phyloP scores from a whole-genome alignment of 208 protist species.

The Leishmania tropica region DNA sequence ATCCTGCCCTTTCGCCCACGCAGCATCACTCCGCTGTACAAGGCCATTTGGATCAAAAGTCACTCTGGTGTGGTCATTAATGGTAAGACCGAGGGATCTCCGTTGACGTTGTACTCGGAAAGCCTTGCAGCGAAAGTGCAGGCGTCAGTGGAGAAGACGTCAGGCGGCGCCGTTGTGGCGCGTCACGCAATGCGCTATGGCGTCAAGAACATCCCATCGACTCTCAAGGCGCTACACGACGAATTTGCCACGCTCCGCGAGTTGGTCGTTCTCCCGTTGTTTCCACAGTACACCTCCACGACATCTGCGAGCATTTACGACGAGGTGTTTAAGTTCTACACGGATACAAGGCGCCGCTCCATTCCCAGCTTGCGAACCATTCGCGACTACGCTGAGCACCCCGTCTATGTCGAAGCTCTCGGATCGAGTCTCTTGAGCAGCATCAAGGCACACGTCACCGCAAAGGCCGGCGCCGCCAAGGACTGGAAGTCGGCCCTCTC shows the following conservation, averaged over 20 bases:
- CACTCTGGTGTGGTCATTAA: constrained; percentile 15
- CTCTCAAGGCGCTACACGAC: constrained; percentile 14
- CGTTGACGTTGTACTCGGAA: constrained; percentile 15
- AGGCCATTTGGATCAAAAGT: constrained; percentile 36
- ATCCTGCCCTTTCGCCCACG: constrained; percentile 47
- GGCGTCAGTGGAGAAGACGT: background rate
- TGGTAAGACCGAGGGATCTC: constrained; percentile 19
- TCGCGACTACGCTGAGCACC: constrained; percentile 45
- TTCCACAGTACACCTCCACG: constrained; percentile 66
- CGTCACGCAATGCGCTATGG: constrained; percentile 40
- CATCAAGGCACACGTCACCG: constrained; percentile 17
- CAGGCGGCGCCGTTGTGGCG: constrained; percentile 20
- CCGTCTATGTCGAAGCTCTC: constrained; percentile 45
- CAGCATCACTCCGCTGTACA: constrained; percentile 30
- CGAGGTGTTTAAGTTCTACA: constrained; percentile 40
- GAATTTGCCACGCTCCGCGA: constrained; percentile 16
- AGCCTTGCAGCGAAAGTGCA: constrained; percentile 9
- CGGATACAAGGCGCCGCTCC: constrained; percentile 21
- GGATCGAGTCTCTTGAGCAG: constrained; percentile 14
- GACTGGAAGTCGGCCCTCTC: constrained; percentile 11
- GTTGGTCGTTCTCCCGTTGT: constrained; percentile 54
- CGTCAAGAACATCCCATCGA: constrained; percentile 22
- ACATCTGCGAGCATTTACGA: constrained; percentile 47
- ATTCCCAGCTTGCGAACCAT: constrained; percentile 43
- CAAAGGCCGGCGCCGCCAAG: background rate